Conservation (phyloP, 148 eudicot species). For the Vaccinium myrtillus region DNA sequence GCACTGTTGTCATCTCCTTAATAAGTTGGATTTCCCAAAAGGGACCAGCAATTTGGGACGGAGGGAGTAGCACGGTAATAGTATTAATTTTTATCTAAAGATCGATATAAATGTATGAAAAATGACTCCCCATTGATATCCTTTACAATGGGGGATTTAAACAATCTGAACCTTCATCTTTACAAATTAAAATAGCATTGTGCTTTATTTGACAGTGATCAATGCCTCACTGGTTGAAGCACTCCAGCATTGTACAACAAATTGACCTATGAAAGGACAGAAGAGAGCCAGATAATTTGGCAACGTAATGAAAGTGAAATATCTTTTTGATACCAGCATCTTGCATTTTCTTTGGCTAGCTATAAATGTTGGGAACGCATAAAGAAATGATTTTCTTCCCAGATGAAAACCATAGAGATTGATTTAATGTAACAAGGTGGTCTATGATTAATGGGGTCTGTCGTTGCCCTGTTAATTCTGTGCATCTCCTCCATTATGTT, state of each 20-base stretch:
- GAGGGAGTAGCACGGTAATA: too few relatives aligned
- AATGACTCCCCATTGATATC: neutral
- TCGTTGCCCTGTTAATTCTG: neutral
- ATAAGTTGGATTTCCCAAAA: too few relatives aligned
- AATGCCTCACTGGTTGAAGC: neutral
- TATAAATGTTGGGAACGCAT: neutral
- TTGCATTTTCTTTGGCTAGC: neutral
- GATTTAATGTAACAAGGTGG: conserved; percentile 10
- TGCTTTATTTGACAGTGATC: neutral
- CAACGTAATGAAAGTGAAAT: neutral
- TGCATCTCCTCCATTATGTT: neutral
- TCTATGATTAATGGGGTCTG: neutral
- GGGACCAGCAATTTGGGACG: too few relatives aligned
- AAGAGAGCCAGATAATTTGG: neutral
- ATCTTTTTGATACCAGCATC: neutral
- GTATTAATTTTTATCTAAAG: too few relatives aligned
- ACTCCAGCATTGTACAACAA: too few relatives aligned
- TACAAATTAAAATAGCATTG: neutral
- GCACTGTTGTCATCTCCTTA: too few relatives aligned
- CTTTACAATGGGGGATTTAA: neutral
- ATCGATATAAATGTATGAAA: neutral
- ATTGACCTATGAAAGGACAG: neutral
- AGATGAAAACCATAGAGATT: too few relatives aligned
- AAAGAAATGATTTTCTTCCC: neutral
- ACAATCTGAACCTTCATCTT: conserved; percentile 1